Evolutionary conservation across 148 eudicot species (phyloP).

Genomic region (Rhododendron ovatum): DNA sequence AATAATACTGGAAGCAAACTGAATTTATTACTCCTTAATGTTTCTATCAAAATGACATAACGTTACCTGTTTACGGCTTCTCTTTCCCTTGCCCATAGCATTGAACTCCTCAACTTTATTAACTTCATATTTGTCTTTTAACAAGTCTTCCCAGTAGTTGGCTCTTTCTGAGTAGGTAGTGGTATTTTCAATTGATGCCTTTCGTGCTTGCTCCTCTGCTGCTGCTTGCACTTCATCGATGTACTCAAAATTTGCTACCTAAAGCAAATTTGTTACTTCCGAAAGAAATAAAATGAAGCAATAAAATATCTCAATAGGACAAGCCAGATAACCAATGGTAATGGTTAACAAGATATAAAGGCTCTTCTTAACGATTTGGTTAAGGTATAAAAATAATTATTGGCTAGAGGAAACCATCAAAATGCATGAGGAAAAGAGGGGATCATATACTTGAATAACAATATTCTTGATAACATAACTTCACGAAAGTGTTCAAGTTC

Average conservation of each 20-base stretch:
- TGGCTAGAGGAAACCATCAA: background rate
- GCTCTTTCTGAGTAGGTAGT: constrained; percentile 54
- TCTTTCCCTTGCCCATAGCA: constrained; percentile 90
- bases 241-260: constrained; percentile 98
- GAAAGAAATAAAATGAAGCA: background rate
- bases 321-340: background rate
- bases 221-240: constrained; percentile 73
- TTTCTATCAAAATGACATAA: background rate
- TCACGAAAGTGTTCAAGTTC: background rate
- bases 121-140: constrained; percentile 74
- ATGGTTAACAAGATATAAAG: background rate
- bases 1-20: background rate
- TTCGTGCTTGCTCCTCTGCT: constrained; percentile 62
- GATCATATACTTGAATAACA: background rate
- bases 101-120: constrained; percentile 80
- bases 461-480: background rate
- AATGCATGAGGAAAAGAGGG: background rate
- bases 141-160: constrained; percentile 85
- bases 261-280: constrained; percentile 12
- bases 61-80: constrained; percentile 93
- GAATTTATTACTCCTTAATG: background rate
- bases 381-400: background rate
- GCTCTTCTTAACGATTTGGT: background rate
- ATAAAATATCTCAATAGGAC: background rate
- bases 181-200: constrained; percentile 39